Percentiles rank a stretch among this genome's conserved stretches.
These are phyloP conservation scores for Lichtheimia hyalospora DNA, from an alignment of 371 early-diverging fungal species.

Conservation along the genomic window DNA sequence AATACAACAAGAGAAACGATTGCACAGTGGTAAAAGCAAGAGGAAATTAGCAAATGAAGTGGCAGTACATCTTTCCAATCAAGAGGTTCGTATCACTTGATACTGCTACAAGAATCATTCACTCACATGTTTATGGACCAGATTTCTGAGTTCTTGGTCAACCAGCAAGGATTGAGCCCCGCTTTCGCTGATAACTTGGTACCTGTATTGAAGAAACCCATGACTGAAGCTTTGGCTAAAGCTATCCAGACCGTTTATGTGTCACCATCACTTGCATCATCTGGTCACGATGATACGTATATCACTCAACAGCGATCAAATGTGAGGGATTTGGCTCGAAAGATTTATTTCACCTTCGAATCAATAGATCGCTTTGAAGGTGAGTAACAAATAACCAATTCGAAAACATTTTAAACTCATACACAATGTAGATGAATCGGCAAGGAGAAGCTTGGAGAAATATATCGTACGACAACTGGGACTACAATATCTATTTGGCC, in stretches of 20 bases:
- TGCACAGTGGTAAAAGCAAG: slow-evolving; percentile 18
- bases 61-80: slow-evolving; percentile 7
- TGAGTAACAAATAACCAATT: not conserved
- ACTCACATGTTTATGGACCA: not conserved
- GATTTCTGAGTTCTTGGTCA: slow-evolving; percentile 12
- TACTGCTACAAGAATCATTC: not conserved
- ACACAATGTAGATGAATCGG: slow-evolving; percentile 13
- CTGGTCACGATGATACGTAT: not conserved
- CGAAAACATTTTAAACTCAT: not conserved
- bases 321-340: not conserved
- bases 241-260: slow-evolving; percentile 22
- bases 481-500: slow-evolving; percentile 17
- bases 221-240: slow-evolving; percentile 13
- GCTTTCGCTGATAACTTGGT: slow-evolving; percentile 15
- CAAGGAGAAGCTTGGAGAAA: slow-evolving; percentile 25
- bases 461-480: slow-evolving; percentile 23
- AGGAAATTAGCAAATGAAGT: slow-evolving; percentile 8
- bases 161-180: slow-evolving; percentile 2
- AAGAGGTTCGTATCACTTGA: slow-evolving; percentile 4
- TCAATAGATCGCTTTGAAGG: slow-evolving; percentile 17
- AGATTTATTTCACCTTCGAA: slow-evolving; percentile 9
- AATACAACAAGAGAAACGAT: slow-evolving; percentile 14
- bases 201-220: slow-evolving; percentile 9
- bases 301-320: not conserved
- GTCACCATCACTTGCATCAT: not conserved